Evolutionary conservation across 306 rosid species (phyloP).

Genomic region (Cucumis melo): DNA sequence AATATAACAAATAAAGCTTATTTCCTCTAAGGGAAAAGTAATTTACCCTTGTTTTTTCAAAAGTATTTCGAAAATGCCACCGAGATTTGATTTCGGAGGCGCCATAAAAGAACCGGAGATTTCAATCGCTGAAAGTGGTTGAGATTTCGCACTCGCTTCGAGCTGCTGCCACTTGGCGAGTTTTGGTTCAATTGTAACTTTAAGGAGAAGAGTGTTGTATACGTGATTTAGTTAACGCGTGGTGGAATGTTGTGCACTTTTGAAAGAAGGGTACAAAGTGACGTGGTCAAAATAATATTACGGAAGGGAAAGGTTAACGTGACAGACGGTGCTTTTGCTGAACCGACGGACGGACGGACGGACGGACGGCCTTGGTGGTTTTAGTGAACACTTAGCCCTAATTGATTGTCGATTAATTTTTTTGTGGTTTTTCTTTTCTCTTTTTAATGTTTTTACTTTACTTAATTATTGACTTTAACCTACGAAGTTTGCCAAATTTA

Average conservation of each 20-base stretch:
- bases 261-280: neutral
- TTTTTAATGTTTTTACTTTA: neutral
- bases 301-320: neutral
- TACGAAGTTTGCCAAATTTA: too few species aligned
- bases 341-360: neutral
- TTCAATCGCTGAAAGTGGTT: neutral
- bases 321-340: neutral
- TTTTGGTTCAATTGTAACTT: neutral
- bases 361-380: neutral
- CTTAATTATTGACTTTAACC: neutral
- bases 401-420: neutral
- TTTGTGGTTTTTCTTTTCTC: neutral
- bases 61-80: constrained; percentile 15
- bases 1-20: neutral
- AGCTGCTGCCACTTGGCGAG: neutral
- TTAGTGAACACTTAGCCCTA: neutral
- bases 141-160: neutral
- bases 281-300: constrained; percentile 14
- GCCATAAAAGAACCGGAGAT: neutral
- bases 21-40: neutral
- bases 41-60: neutral
- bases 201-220: neutral
- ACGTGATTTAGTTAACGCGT: neutral
- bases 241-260: too few species aligned
- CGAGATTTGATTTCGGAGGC: constrained; percentile 8